phyloP scores from a whole-genome alignment of 2,329 filamentous ascomycete genomes.

The Hortaea werneckii region DNA sequence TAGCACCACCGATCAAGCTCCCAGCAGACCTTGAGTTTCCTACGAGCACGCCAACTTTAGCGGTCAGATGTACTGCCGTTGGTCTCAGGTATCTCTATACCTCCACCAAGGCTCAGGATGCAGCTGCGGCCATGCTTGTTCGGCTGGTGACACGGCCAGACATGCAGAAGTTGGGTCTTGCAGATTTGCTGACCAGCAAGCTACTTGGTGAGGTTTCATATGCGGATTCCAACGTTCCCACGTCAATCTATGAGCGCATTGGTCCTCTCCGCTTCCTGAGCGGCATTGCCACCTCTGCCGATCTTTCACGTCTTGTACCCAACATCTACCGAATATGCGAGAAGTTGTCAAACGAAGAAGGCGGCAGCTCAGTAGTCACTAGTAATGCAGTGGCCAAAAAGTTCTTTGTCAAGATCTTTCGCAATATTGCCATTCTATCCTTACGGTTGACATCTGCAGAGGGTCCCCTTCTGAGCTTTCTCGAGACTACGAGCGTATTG shows the following conservation, averaged over 20 bases:
- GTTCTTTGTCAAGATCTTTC: slow-evolving; percentile 72
- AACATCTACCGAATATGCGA: slow-evolving; percentile 57
- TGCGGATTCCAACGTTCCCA: slow-evolving; percentile 5
- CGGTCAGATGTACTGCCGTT: slow-evolving; percentile 58
- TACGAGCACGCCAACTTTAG: slow-evolving; percentile 55
- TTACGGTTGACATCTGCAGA: slow-evolving; percentile 33
- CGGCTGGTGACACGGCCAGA: slow-evolving; percentile 74
- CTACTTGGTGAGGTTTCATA: slow-evolving; percentile 48
- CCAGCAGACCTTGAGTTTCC: slow-evolving; percentile 45
- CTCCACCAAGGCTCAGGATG: slow-evolving; percentile 79
- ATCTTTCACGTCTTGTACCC: slow-evolving; percentile 57
- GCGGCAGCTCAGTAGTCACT: slow-evolving; percentile 43
- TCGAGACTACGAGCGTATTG: slow-evolving; percentile 36
- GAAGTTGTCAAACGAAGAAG: slow-evolving; percentile 45
- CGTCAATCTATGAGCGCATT: slow-evolving; percentile 60
- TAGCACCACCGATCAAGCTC: slow-evolving; percentile 19
- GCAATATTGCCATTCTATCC: slow-evolving; percentile 59
- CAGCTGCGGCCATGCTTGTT: slow-evolving; percentile 73
- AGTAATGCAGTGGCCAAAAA: slow-evolving; percentile 72
- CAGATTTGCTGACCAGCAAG: slow-evolving; percentile 61
- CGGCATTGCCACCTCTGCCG: slow-evolving; percentile 60
- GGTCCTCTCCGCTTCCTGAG: slow-evolving; percentile 72
- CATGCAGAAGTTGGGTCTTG: slow-evolving; percentile 69
- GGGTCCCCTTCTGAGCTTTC: slow-evolving; percentile 16
- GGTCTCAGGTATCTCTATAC: slow-evolving; percentile 61